phyloP scores from a whole-genome alignment of 1,284 basidiomycete species.

The Puccinia polysora region DNA sequence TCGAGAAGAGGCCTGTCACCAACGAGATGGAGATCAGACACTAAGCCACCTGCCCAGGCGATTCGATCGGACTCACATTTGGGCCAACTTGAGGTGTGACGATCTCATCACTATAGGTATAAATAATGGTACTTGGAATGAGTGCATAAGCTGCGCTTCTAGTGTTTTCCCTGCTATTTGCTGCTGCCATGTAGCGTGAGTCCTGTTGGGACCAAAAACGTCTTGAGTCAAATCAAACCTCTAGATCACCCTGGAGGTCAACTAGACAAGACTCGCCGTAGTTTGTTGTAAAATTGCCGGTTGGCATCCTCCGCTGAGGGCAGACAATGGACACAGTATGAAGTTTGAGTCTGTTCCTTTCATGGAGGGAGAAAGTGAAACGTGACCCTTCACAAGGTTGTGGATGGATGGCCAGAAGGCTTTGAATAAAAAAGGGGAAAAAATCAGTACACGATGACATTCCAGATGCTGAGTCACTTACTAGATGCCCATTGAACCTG shows the following conservation, averaged over 20 bases:
- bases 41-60: no score
- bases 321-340: background rate
- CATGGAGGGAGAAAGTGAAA: background rate
- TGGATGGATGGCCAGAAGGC: constrained; percentile 45
- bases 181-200: background rate
- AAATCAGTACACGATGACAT: constrained; percentile 27
- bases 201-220: background rate
- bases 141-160: background rate
- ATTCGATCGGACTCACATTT: background rate
- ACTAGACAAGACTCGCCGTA: background rate
- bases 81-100: constrained; percentile 10
- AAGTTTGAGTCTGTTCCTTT: constrained; percentile 30
- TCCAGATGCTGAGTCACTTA: background rate
- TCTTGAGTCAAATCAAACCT: background rate
- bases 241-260: background rate
- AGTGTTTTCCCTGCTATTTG: background rate
- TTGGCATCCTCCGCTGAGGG: constrained; percentile 8
- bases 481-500: constrained; percentile 9
- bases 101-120: background rate
- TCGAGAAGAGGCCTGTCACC: background rate
- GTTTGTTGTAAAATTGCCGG: background rate
- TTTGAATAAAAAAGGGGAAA: background rate
- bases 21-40: background rate
- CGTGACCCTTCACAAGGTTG: background rate
- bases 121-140: background rate